Evolutionary conservation across 164 flowering plant genomes (phyloP), one percentile per base, ranked within the genome.

Genomic region (Stephania cephalantha): DNA sequence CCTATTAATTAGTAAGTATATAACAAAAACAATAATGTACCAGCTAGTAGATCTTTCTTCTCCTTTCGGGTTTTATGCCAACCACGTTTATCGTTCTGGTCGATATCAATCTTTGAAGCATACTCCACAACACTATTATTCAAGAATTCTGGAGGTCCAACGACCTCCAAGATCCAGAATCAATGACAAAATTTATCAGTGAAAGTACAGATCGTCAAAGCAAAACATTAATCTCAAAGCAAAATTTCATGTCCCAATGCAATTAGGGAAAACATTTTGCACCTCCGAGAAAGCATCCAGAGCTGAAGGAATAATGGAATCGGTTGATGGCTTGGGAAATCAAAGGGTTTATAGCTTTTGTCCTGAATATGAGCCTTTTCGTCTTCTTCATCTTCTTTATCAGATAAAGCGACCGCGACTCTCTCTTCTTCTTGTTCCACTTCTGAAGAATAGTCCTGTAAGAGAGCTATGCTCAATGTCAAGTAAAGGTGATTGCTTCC

Each of bases 121-220:
- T 79, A 71, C 29, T 85, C 92, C 31, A 85, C 84, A 2, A 87
- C 90, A 52, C 74, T 71, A 65, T 88, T 89, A 82, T 88, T 92
- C 65, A 94, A 90, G 77, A 94, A 94, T 76, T 82, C 82, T 30
- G 98, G 98, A 42, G 98, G 98, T 30, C 94, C 95, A 75, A 94
- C 81, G 82, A 94, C 74, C 98, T 94, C 79, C 89, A 79, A 58
- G 50, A 85, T 71, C 81, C 78, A 75, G 64, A 79, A 68, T 17
- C 80, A 12, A 72, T 68, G 44, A 30, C 67, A 42, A 13, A 25
- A 22, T 6, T 35, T 35, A 35, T 35, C 2, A 35, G 42, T 35
- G 42, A 35, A 73, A 20, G 66, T 30, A 69, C 10, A 45, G 46
- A 44, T 42, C 7, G 53, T 6, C 46, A 12, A 29, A 17, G 30